Evolutionary conservation across 116 monocot species (phyloP).

Genomic region (Thalassia testudinum): DNA sequence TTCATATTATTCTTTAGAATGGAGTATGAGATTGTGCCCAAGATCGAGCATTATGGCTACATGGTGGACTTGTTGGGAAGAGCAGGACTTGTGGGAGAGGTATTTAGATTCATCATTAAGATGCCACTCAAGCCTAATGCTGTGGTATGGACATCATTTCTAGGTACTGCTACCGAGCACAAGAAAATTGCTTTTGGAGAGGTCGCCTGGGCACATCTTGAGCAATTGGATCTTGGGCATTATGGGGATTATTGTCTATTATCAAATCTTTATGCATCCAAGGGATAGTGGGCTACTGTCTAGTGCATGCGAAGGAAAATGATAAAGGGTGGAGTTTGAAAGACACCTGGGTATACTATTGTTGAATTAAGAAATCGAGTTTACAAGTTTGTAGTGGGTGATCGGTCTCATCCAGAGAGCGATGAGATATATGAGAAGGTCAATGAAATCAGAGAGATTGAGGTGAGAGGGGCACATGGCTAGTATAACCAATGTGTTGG

Average conservation of each 20-base stretch:
- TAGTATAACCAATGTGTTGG: conserved; percentile 33
- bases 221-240: conserved; percentile 42
- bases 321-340: conserved; percentile 44
- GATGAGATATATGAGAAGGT: conserved; percentile 40
- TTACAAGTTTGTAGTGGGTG: conserved; percentile 56
- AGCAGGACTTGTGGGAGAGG: conserved; percentile 44
- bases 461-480: conserved; percentile 35
- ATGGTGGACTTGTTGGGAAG: conserved; percentile 62
- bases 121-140: conserved; percentile 55
- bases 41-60: conserved; percentile 74
- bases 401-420: conserved; percentile 32
- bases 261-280: conserved; percentile 54
- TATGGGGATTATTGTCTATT: conserved; percentile 62
- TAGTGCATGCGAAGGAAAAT: conserved; percentile 31
- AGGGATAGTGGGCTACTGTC: conserved; percentile 33
- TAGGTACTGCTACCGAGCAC: conserved; percentile 51
- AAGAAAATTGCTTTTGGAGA: conserved; percentile 25
- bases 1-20: conserved; percentile 38
- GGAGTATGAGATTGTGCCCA: conserved; percentile 36
- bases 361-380: conserved; percentile 40
- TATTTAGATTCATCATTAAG: conserved; percentile 22
- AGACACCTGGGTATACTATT: conserved; percentile 48
- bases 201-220: conserved; percentile 31
- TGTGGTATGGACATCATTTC: conserved; percentile 52
- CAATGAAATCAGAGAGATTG: conserved; percentile 34